A percentile compares a stretch with the other conserved stretches of the same genome.
phyloP scores from a whole-genome alignment of 352 stramenopile genomes.

The Pythium oligandrum region DNA sequence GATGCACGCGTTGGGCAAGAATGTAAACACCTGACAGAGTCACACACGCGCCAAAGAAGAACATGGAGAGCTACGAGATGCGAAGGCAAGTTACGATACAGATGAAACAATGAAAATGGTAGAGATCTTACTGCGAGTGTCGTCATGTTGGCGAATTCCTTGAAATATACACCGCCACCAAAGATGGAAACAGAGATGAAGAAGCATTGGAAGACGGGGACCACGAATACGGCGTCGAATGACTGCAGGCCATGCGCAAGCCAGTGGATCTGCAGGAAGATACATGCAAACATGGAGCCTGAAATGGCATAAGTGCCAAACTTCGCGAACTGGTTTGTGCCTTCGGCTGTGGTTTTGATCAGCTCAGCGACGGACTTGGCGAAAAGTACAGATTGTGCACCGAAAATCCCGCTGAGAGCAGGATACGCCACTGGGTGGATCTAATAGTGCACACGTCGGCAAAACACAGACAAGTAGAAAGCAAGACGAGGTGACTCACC shows the following conservation, averaged over 20 bases:
- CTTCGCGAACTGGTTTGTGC: conserved; percentile 65
- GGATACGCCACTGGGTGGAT: conserved; percentile 70
- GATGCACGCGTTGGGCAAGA: conserved; percentile 65
- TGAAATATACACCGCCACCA: conserved; percentile 86
- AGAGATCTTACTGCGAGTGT: conserved; percentile 27
- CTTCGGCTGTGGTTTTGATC: conserved; percentile 72
- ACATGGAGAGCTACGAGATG: conserved; percentile 44
- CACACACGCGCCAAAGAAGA: conserved; percentile 60
- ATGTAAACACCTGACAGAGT: conserved; percentile 71
- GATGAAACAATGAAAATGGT: not conserved
- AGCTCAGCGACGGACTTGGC: conserved; percentile 81
- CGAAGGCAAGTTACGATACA: not conserved
- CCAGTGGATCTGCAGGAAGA: conserved; percentile 88
- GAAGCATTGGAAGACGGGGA: conserved; percentile 86
- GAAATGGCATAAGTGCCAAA: conserved; percentile 78
- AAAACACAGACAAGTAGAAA: not conserved
- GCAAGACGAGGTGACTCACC: conserved; percentile 7
- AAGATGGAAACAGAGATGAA: conserved; percentile 90
- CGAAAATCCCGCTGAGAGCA: conserved; percentile 68
- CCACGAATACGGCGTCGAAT: conserved; percentile 86
- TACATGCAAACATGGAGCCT: conserved; percentile 70
- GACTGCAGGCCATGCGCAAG: conserved; percentile 75
- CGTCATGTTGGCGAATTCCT: conserved; percentile 65
- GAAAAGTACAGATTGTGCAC: conserved; percentile 77
- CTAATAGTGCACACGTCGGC: conserved; percentile 2